Evolutionary conservation across 1,139 yeast species (phyloP).

Genomic region (Debaryomyces psychrophilus): DNA sequence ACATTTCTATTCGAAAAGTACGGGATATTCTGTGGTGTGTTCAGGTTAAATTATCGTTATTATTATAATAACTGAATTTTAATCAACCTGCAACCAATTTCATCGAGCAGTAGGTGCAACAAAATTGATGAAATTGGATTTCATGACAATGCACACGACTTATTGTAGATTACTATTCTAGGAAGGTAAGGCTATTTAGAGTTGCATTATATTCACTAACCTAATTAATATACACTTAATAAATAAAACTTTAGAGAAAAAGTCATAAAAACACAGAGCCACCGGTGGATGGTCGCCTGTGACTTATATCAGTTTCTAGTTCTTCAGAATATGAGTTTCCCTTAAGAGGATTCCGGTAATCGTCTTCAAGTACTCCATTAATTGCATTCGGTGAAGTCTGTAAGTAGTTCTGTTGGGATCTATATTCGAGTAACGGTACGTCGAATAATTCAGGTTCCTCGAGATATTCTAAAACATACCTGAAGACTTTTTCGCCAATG

Average conservation of each 20-base stretch:
- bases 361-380: neutral
- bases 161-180: neutral
- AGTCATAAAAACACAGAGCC: constrained; percentile 20
- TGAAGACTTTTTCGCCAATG: constrained; percentile 50
- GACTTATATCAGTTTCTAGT: constrained; percentile 1
- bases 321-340: neutral
- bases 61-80: constrained; percentile 3
- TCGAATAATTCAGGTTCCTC: constrained; percentile 16
- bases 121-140: constrained; percentile 13
- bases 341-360: neutral
- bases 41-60: neutral
- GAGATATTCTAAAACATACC: constrained; percentile 50
- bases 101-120: constrained; percentile 16
- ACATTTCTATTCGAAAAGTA: neutral
- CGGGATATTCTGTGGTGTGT: neutral
- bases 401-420: neutral
- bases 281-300: constrained; percentile 20
- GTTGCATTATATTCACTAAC: too few relatives aligned
- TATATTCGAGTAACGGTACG: neutral
- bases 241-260: constrained; percentile 1
- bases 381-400: neutral
- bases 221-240: constrained; percentile 1
- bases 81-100: constrained; percentile 10
- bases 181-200: constrained; percentile 7
- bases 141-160: neutral